Evolutionary conservation across 2,329 filamentous ascomycete species (phyloP), one percentile per base, ranked within the genome.

Genomic region (Sclerotinia glacialis): DNA sequence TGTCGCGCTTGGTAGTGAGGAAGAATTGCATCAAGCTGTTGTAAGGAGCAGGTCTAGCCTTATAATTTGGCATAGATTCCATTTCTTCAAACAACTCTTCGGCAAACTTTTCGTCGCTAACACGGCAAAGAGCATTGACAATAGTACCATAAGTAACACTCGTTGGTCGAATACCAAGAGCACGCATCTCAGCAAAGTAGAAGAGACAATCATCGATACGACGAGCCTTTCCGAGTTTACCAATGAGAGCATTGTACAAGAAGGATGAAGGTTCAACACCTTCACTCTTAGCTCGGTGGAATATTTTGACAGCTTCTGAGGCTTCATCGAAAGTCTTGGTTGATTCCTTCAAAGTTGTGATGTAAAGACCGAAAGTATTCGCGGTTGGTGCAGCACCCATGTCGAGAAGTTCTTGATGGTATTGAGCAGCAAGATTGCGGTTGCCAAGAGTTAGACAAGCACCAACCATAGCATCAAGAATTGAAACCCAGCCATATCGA

Each of bases 11-110:
- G 65, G 94, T 98, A 67, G 92, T 96, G 72, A 98, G 83, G 86
- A 98, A 99, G 81, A 97, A 98, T 78, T 99, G 95, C 87, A 99
- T 99, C 88, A 99, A 91, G 79, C 92, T 96, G 83, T 99, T 97
- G 84, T 99, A 99, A 0, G 95, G 95, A 31, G 95, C 95, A 34
- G 95, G 93, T 12, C 95, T 90, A 50, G 95, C 92, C 83, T 97
- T 98, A 86, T 99, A 99, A 82, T 99, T 99, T 67, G 93, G 90
- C 89, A 96, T 97, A 56, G 89, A 87, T 82, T 99, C 95, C 95
- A 99, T 99, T 81, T 99, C 95, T 76, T 98, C 93, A 76, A 99
- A 99, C 73, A 98, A 87, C 79, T 98, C 93, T 76, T 97, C 95
- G 37, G 95, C 95, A 77, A 97, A 97, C 76, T 94, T 96, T 81